Conservation (phyloP, 306 rosid species). For the Bauhinia variegata region DNA sequence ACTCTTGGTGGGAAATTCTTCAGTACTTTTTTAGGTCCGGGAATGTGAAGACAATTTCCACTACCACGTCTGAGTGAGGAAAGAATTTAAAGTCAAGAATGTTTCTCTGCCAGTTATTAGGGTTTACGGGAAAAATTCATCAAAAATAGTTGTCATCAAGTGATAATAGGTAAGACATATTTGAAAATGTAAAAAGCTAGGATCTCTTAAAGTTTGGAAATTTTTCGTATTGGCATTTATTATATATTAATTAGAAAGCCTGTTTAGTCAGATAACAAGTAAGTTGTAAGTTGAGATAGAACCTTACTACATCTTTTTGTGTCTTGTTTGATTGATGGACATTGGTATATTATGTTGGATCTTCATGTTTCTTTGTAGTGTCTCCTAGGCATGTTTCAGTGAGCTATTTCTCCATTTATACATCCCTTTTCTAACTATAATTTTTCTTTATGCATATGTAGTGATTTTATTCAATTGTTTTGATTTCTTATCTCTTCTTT, state of each 20-base stretch:
- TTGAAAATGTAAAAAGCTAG: not conserved
- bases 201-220: not conserved
- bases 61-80: no score
- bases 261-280: not conserved
- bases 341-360: not conserved
- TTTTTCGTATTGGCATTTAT: not conserved
- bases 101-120: not conserved
- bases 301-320: not conserved
- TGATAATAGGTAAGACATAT: not conserved
- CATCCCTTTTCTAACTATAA: no score
- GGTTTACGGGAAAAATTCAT: not conserved
- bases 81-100: not conserved
- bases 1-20: no score
- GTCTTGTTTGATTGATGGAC: not conserved
- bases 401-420: not conserved
- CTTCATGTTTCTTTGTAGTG: not conserved
- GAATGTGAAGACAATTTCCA: no score
- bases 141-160: not conserved
- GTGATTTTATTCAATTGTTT: not conserved
- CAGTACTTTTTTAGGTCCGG: no score
- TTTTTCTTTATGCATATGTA: not conserved
- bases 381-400: not conserved
- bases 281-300: not conserved
- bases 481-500: not conserved
- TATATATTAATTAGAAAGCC: no score